Conservation (phyloP, 1,139 yeast genomes). For the Debaryomycetaceae sp. region DNA sequence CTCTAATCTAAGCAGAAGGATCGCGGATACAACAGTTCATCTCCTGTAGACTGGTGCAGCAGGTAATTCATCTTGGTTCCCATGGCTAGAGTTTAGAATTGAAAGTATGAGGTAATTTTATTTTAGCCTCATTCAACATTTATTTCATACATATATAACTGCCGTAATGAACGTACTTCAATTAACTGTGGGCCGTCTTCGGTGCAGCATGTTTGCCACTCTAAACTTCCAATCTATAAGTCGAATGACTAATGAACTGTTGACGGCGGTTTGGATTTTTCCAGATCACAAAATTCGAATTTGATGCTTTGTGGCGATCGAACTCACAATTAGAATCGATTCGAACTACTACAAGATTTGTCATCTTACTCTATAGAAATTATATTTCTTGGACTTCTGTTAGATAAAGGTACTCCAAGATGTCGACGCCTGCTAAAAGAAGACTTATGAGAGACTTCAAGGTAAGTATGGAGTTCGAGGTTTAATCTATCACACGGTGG, state of each 20-base stretch:
- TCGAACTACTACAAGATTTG: too few species aligned
- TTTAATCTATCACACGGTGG: background rate
- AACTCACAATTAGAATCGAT: background rate
- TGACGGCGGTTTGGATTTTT: background rate
- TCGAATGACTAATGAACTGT: too few species aligned
- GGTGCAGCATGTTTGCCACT: too few species aligned
- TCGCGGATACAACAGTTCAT: background rate
- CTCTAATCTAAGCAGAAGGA: background rate
- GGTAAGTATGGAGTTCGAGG: slow-evolving; percentile 37
- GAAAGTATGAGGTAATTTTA: too few species aligned
- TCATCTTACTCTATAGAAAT: too few species aligned
- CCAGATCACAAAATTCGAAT: background rate
- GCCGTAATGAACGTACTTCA: too few species aligned
- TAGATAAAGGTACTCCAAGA: slow-evolving; percentile 16
- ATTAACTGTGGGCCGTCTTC: too few species aligned
- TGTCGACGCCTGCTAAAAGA: slow-evolving; percentile 98
- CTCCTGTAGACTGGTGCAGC: background rate
- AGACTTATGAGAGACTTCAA: slow-evolving; percentile 98
- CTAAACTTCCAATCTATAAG: too few species aligned
- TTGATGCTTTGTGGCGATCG: background rate
- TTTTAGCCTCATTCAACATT: too few species aligned
- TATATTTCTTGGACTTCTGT: background rate
- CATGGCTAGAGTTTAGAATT: too few species aligned
- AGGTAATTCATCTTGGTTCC: background rate
- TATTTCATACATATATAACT: too few species aligned